Base-by-base conservation (phyloP, 1,284 basidiomycete species). In the Megacollybia platyphylla region DNA sequence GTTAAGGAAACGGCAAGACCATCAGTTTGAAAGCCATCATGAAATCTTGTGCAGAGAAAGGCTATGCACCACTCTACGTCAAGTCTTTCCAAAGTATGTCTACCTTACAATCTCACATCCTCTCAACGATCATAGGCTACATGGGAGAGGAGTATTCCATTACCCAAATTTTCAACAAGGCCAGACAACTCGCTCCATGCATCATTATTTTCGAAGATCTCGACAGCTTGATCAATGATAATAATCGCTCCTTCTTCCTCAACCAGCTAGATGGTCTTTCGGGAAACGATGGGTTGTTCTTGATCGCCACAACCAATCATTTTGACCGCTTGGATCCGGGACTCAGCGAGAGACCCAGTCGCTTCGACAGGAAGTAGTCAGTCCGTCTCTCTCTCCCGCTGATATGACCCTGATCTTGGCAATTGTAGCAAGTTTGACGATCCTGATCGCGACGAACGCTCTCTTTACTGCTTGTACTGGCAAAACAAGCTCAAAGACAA, bases 291-390 rank as follows among this genome's bases (percentile, higher is more conserved):
- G 87, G 87, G 0, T 50, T 90, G 6, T 68, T 89, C 36, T 64
- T 37, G n/a, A 37, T 90, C 88, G 73, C 70, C 10, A 83, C 87
- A 0, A 89, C 87, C 18, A 91, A 90, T 55, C 85, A 89, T 57
- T 79, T 87, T 51, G 82, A 87, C 39, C 65, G 69, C 30, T 71
- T 89, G 40, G 86, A 89, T 51, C 76, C 81, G 11, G 81, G 79
- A 6, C 57, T 90, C 45, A 80, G 80, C 45, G 74, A 65, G 38
- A 71, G 87, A 17, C 87, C 87, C 4, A 87, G 83, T 50, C 73
- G 87, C 20, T 90, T 89, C 52, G 87, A 89, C 57, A 70, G 87
- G 42, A 88, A 88, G 64, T 89, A 79, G 85, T 84, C 51, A 52
- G 82, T 66, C 7, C 36, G 20, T 11, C 36, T 17, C n/a, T 17